Percentiles rank a stretch among this genome's conserved stretches.
These are phyloP conservation scores for Litsea cubeba DNA, from an alignment of 164 flowering plant genomes.

Conservation along the genomic window DNA sequence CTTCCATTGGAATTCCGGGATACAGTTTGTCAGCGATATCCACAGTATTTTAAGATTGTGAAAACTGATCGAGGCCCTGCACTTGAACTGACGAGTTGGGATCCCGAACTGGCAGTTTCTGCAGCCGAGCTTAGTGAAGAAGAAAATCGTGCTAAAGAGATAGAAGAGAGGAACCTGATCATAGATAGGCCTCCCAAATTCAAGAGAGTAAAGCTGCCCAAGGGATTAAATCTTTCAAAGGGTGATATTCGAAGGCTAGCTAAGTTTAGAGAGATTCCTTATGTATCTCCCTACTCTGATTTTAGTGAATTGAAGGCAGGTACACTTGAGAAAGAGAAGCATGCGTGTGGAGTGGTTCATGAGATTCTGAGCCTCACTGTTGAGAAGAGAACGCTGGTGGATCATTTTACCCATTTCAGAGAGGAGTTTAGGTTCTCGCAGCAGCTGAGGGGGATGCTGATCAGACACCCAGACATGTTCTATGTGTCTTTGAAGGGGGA, in stretches of 20 bases:
- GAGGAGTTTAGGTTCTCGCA: constrained; percentile 94
- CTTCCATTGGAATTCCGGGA: constrained; percentile 76
- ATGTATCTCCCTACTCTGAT: constrained; percentile 83
- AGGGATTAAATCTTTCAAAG: constrained; percentile 78
- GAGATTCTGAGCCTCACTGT: constrained; percentile 84
- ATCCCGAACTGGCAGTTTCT: constrained; percentile 85
- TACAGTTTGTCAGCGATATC: constrained; percentile 73
- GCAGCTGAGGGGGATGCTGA: constrained; percentile 87
- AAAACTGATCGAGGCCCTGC: constrained; percentile 73
- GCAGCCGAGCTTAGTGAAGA: constrained; percentile 77
- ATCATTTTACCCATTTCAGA: constrained; percentile 89
- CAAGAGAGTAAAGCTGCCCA: constrained; percentile 75
- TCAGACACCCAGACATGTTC: constrained; percentile 94
- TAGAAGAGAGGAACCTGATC: constrained; percentile 65
- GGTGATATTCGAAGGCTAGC: constrained; percentile 67
- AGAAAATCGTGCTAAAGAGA: constrained; percentile 49
- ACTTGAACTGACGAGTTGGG: constrained; percentile 86
- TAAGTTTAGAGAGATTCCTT: constrained; percentile 72
- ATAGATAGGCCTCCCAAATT: constrained; percentile 81
- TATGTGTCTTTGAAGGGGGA: constrained; percentile 92
- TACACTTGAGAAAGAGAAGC: constrained; percentile 74
- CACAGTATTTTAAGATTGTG: constrained; percentile 80
- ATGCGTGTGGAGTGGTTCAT: constrained; percentile 87
- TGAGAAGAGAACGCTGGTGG: constrained; percentile 92
- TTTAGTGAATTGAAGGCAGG: constrained; percentile 65